phyloP scores from a whole-genome alignment of 1,284 basidiomycete genomes.

The Fereydounia khargensis region DNA sequence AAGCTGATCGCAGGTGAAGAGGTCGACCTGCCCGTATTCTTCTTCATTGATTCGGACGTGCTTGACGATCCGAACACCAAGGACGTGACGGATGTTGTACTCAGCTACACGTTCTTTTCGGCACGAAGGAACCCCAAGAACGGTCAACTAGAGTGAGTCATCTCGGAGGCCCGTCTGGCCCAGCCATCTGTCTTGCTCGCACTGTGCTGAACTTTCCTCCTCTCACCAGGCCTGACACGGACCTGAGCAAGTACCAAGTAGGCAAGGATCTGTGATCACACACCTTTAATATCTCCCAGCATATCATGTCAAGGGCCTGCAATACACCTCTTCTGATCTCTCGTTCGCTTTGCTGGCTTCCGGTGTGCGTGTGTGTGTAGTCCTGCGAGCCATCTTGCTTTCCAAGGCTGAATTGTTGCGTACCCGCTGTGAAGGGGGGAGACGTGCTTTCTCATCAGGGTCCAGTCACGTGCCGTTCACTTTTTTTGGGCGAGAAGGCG shows the following conservation, averaged over 20 bases:
- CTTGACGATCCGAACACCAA: constrained; percentile 84
- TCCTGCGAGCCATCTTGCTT: too few species aligned
- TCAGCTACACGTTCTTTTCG: constrained; percentile 96
- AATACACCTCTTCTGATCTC: too few species aligned
- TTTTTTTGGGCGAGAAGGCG: constrained; percentile 9
- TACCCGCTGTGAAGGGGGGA: too few species aligned
- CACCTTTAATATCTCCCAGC: too few species aligned
- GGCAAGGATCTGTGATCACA: constrained; percentile 18
- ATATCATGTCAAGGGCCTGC: too few species aligned
- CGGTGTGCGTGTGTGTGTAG: too few species aligned
- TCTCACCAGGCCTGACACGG: constrained; percentile 43
- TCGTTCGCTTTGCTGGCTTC: too few species aligned
- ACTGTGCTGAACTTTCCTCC: constrained; percentile 4
- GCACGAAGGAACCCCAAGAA: constrained; percentile 59
- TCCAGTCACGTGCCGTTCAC: constrained; percentile 17
- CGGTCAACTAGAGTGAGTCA: constrained; percentile 50
- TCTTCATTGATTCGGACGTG: constrained; percentile 97
- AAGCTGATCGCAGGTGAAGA: constrained; percentile 91
- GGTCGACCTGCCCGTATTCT: constrained; percentile 95
- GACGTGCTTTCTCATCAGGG: too few species aligned
- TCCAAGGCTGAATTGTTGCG: too few species aligned
- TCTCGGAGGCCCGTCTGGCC: background rate
- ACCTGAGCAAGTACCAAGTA: constrained; percentile 37
- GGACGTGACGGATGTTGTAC: constrained; percentile 82
- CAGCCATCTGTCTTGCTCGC: background rate